Conservation (phyloP, 768 basidiomycete species). For the Lactarius indigo region DNA sequence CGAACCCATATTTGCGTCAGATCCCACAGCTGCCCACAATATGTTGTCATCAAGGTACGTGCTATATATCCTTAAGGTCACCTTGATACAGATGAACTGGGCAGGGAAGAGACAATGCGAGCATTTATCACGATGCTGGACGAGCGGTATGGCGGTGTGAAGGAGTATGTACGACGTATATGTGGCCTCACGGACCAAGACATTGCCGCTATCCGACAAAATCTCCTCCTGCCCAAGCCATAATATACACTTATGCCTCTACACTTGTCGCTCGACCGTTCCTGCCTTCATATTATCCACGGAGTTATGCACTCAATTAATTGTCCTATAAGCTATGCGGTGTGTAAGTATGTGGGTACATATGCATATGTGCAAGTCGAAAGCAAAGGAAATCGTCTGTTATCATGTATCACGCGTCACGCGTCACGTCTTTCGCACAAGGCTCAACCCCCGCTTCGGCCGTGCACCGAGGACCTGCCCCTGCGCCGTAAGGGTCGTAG, state of each 20-base stretch:
- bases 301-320: not conserved
- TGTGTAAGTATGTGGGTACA: not conserved
- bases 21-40: conserved; percentile 73
- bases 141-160: conserved; percentile 64
- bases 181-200: conserved; percentile 63
- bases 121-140: conserved; percentile 60
- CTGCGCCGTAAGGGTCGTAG: conserved; percentile 23
- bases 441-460: conserved; percentile 23
- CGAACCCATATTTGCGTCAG: conserved; percentile 70
- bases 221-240: conserved; percentile 40
- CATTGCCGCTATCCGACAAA: conserved; percentile 52
- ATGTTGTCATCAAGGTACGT: conserved; percentile 76
- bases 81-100: not conserved
- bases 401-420: not conserved
- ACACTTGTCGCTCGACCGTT: not conserved
- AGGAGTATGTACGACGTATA: conserved; percentile 55
- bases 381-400: not conserved
- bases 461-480: conserved; percentile 21
- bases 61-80: not conserved
- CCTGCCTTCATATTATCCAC: not conserved
- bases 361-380: not conserved
- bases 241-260: not conserved
- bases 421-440: conserved; percentile 20
- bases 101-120: conserved; percentile 72
- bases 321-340: not conserved